Conservation (phyloP, 73 alveolate species). For the Paramecium sonneborni region DNA sequence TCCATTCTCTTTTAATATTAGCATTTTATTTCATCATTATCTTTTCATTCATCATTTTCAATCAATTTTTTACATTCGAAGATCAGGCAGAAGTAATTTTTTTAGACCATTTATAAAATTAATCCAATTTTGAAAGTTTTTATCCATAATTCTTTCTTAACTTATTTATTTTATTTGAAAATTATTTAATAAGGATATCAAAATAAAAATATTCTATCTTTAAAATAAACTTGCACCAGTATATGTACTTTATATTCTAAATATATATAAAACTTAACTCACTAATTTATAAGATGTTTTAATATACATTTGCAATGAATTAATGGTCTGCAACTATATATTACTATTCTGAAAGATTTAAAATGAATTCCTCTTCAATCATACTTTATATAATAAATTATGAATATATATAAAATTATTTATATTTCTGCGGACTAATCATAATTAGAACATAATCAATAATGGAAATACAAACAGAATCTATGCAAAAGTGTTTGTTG, state of each 20-base stretch:
- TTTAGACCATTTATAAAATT: neutral
- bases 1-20: neutral
- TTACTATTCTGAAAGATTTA: neutral
- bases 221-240: neutral
- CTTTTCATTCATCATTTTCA: slow-evolving; percentile 29
- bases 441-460: neutral
- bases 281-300: neutral
- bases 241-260: neutral
- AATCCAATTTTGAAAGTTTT: neutral
- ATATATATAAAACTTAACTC: too few species aligned
- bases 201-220: neutral
- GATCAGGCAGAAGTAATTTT: neutral
- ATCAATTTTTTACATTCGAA: neutral
- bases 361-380: neutral
- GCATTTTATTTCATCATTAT: neutral
- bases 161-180: neutral
- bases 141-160: neutral
- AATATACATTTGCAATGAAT: neutral
- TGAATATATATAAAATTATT: neutral
- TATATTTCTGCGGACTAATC: neutral
- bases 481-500: neutral
- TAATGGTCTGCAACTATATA: neutral
- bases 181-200: neutral
- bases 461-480: neutral
- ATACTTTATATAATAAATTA: neutral